These are phyloP conservation scores for Luffa aegyptiaca DNA, from an alignment of 306 rosid species.

Conservation along the genomic window DNA sequence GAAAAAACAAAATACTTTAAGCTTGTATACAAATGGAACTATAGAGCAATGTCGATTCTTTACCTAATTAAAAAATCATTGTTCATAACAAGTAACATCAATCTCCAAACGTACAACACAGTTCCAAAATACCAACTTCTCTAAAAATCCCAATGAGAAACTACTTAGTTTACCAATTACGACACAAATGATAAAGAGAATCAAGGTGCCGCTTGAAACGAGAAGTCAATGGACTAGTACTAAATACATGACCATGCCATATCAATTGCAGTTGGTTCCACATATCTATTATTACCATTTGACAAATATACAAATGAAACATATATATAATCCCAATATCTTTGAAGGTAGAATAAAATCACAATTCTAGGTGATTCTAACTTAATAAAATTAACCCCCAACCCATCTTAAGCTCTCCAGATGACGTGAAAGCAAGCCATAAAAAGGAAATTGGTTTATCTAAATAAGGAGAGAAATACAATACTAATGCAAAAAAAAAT, in stretches of 20 bases:
- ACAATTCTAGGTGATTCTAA: no score
- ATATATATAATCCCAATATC: no score
- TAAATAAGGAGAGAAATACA: not conserved
- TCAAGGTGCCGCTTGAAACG: not conserved
- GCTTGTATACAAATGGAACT: not conserved
- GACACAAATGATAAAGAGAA: not conserved
- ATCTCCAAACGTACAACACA: not conserved
- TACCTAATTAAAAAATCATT: not conserved
- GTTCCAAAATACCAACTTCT: not conserved
- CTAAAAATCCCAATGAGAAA: not conserved
- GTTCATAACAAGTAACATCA: not conserved
- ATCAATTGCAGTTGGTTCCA: no score
- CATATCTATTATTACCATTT: no score
- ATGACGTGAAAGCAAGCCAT: no score
- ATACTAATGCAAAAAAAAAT: not conserved
- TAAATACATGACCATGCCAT: no score
- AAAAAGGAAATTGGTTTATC: not conserved
- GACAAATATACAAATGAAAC: no score
- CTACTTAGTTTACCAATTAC: not conserved
- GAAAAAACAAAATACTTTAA: not conserved
- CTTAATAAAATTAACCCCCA: no score
- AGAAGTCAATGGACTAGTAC: not conserved
- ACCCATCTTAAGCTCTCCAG: no score
- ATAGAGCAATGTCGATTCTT: no score
- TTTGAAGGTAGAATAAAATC: no score